Percentiles rank a stretch among this genome's conserved stretches.
Evolutionary conservation across 208 protist species (phyloP).

Genomic region (Tritrichomonas musculus): DNA sequence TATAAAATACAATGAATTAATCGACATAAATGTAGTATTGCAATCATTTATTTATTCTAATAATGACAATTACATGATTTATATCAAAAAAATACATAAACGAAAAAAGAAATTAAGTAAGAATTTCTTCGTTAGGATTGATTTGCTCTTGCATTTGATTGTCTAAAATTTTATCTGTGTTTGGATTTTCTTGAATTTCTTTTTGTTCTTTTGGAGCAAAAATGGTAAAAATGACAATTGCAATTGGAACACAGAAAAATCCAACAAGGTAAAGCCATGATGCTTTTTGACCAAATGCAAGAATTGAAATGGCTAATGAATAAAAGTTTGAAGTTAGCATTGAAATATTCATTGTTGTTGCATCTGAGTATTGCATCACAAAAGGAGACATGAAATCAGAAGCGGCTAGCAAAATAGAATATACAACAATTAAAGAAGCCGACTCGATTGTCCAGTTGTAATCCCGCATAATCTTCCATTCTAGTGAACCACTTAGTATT

Average conservation of each 20-base stretch:
- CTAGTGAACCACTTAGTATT: background rate
- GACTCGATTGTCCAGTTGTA: background rate
- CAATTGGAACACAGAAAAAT: background rate
- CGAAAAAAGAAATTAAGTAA: too few relatives aligned
- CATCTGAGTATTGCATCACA: background rate
- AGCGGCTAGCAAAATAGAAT: background rate
- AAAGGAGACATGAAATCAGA: background rate
- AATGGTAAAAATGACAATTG: background rate
- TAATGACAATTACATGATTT: too few relatives aligned
- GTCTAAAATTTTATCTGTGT: too few relatives aligned
- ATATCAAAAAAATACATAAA: too few relatives aligned
- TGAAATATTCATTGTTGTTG: constrained; percentile 25
- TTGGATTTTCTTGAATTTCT: too few relatives aligned
- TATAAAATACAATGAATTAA: too few relatives aligned
- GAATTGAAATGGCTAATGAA: background rate
- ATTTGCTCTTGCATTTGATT: too few relatives aligned
- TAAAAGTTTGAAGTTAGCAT: background rate
- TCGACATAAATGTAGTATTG: too few relatives aligned
- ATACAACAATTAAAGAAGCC: background rate
- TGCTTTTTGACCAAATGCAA: background rate
- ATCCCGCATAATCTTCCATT: background rate
- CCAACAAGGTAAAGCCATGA: background rate
- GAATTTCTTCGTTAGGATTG: too few relatives aligned
- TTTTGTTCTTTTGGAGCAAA: background rate
- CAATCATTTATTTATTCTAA: too few relatives aligned